Evolutionary conservation across 164 flowering plant genomes (phyloP), one percentile per base, ranked within the genome.

Genomic region (Stephania cephalantha): DNA sequence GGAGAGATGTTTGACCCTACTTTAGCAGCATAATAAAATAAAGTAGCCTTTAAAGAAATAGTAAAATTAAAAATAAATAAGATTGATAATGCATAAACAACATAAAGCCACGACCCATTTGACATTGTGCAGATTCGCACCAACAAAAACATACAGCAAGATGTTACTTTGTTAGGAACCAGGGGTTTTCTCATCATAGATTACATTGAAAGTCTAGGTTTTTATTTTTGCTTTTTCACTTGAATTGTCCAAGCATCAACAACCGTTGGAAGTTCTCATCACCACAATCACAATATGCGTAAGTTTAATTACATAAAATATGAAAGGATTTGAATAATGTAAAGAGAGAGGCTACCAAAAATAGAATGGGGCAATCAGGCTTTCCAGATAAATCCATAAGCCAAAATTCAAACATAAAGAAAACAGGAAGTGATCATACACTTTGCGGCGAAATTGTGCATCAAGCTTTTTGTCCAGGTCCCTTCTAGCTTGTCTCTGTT

Each of bases 401-500:
- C 55, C 35, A 42, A 11, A 25, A 44, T 11, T 11, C 31, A 53
- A 68, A 66, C 6, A 7, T 55, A 5, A 17, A 75, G 46, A 52
- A 68, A 13, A 69, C 69, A 68, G 55, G 74, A 17, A 66, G 17
- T 44, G 30, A 71, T 71, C 91, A 87, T 83, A 96, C 99, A 91
- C 87, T 79, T 85, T 85, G 42, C 97, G 92, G 46, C 87, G 97
- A 79, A 90, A 91, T 72, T 89, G 90, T 74, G 83, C 83, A 78
- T 96, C 97, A 58, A 84, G 78, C 79, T 84, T 96, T 68, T 80
- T 88, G 22, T 92, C 93, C 82, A 77, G 74, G 72, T 89, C 95
- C 66, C 80, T 79, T 77, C 90, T 90, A 75, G 86, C 79, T 70
- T 88, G 88, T 67, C 74, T 79, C 63, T 85, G 79, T 70, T 85